Evolutionary conservation across 1,284 basidiomycete species (phyloP), one percentile per base, ranked within the genome.

Genomic region (Schizopora paradoxa): DNA sequence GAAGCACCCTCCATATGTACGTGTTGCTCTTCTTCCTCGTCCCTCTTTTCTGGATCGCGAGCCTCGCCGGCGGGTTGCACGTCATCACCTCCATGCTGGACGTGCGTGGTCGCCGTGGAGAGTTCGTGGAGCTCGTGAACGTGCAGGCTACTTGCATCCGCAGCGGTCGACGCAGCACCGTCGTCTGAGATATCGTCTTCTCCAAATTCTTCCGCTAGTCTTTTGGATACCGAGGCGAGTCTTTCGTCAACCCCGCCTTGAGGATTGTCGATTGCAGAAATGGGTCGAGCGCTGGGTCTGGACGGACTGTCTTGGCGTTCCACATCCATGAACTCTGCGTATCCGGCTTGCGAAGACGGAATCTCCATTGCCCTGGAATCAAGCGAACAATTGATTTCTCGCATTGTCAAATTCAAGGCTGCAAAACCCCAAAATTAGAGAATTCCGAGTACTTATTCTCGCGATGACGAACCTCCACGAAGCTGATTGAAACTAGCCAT

Each of bases 361-460:
- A 48, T 45, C 16, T 43, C 35, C 29, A 55, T 40, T n/a, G 55
- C 48, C 22, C 47, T 44, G n/a, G 53, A 54, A 11, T 51, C 58
- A 14, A 61, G 47, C 8, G 54, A 53, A 14, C 43, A 41, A 18
- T 51, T 52, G 6, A 61, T 55, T 34, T 63, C 61, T 11, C 52
- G 45, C 23, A 63, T 57, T 2, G 58, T 55, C 2, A 51, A 27
- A 26, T 56, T 50, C 5, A 54, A 22, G n/a, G 44, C 48, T 49
- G 22, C 8, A n/a, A 6, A 16, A 6, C 10, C 19, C 22, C 18
- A 14, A 18, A 41, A 36, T 13, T 37, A 26, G 8, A 38, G 31
- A 11, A 2, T 31, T 31, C 28, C n/a, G 10, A 23, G 13, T 23
- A 6, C 10, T 18, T 21, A 6, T 11, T 11, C 11, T 28, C 7